phyloP scores from a whole-genome alignment of 108 stramenopile species.

The Thalassiosira profunda region DNA sequence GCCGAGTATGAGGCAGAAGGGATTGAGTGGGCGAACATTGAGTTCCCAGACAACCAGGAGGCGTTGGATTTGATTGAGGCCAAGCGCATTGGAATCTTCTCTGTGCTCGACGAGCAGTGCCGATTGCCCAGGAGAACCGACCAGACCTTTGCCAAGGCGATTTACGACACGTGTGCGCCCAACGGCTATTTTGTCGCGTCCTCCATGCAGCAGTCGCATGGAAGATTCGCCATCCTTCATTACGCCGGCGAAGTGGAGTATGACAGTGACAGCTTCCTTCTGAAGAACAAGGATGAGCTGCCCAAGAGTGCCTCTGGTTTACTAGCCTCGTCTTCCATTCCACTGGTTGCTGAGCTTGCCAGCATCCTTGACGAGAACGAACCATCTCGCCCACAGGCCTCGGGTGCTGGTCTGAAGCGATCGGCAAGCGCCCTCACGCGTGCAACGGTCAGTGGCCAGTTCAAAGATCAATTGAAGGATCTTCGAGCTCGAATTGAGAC shows the following conservation, averaged over 20 bases:
- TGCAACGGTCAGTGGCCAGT: slow-evolving; percentile 85
- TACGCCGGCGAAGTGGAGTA: slow-evolving; percentile 94
- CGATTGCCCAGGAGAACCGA: slow-evolving; percentile 65
- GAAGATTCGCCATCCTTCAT: slow-evolving; percentile 85
- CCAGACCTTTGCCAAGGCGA: slow-evolving; percentile 58
- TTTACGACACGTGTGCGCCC: slow-evolving; percentile 67
- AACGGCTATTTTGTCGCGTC: slow-evolving; percentile 65
- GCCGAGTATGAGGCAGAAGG: slow-evolving; percentile 85
- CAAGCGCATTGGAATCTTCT: slow-evolving; percentile 72
- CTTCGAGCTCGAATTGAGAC: slow-evolving; percentile 88
- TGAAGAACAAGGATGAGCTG: slow-evolving; percentile 95
- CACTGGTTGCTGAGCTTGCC: slow-evolving; percentile 77
- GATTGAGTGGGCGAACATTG: slow-evolving; percentile 91
- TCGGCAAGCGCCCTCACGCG: slow-evolving; percentile 54
- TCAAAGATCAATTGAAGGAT: slow-evolving; percentile 86
- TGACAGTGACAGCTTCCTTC: slow-evolving; percentile 72
- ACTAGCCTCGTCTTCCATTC: slow-evolving; percentile 72
- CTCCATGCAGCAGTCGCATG: slow-evolving; percentile 62
- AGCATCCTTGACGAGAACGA: slow-evolving; percentile 49
- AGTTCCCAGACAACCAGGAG: slow-evolving; percentile 94
- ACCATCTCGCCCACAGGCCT: slow-evolving; percentile 4
- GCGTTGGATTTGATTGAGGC: slow-evolving; percentile 91
- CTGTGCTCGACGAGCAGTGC: slow-evolving; percentile 87
- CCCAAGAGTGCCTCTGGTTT: slow-evolving; percentile 92
- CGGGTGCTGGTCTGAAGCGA: slow-evolving; percentile 49